phyloP scores from a whole-genome alignment of 495 filamentous ascomycete species.

The Penicillium goetzii region DNA sequence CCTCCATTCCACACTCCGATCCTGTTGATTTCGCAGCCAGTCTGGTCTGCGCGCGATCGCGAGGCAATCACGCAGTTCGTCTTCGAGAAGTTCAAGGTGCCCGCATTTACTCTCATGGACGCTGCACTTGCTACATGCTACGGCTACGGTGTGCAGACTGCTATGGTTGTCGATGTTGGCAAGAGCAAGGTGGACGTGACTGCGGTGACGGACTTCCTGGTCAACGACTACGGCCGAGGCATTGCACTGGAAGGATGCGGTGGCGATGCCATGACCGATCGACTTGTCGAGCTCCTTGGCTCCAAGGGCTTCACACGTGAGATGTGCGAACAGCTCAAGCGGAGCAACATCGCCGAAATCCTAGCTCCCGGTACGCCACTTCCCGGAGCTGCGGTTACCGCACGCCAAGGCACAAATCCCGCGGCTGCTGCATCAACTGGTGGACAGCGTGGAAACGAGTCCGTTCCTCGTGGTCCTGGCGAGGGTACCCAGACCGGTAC shows the following conservation, averaged over 20 bases:
- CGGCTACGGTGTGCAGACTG: conserved; percentile 73
- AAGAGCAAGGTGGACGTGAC: conserved; percentile 90
- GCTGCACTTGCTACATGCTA: conserved; percentile 80
- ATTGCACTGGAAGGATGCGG: conserved; percentile 72
- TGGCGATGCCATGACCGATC: conserved; percentile 85
- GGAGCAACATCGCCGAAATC: conserved; percentile 85
- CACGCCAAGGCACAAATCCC: conserved; percentile 62
- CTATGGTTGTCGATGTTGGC: conserved; percentile 88
- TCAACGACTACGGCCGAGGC: conserved; percentile 63
- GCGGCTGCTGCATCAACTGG: conserved; percentile 59
- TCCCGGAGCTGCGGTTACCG: conserved; percentile 52
- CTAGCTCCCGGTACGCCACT: conserved; percentile 67
- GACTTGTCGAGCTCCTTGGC: conserved; percentile 69
- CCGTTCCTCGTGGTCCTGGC: conserved; percentile 55
- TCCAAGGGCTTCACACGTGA: conserved; percentile 74
- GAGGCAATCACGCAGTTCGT: conserved; percentile 87
- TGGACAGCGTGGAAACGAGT: conserved; percentile 40
- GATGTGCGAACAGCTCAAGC: conserved; percentile 96
- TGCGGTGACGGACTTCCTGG: conserved; percentile 75
- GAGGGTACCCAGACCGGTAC: conserved; percentile 53
- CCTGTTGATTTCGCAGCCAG: conserved; percentile 80
- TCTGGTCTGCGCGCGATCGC: conserved; percentile 81
- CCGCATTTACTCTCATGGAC: conserved; percentile 85
- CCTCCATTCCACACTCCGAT: conserved; percentile 94
- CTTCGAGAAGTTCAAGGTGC: conserved; percentile 95